phyloP scores from a whole-genome alignment of 148 eudicot species.

The Rhododendron henanense region DNA sequence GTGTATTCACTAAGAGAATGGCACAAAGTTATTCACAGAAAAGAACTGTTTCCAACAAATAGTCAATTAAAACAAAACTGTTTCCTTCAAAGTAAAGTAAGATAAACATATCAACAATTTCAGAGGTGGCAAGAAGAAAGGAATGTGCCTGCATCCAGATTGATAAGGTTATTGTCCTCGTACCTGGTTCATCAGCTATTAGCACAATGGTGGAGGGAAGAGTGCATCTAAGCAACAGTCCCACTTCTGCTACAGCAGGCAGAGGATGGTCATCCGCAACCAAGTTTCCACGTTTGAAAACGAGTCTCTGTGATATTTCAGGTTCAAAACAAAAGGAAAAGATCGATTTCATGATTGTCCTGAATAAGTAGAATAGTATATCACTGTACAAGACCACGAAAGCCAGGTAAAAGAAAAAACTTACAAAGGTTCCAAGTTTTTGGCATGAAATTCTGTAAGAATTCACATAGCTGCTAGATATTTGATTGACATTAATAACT shows the following conservation, averaged over 20 bases:
- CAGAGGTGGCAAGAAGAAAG: slow-evolving; percentile 4
- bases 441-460: slow-evolving; percentile 59
- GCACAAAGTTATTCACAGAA: slow-evolving; percentile 14
- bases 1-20: slow-evolving; percentile 47
- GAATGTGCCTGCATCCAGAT: neutral
- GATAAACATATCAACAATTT: neutral
- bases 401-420: slow-evolving; percentile 18
- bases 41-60: slow-evolving; percentile 3
- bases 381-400: neutral
- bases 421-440: slow-evolving; percentile 54
- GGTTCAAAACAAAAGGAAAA: slow-evolving; percentile 6
- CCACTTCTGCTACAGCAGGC: slow-evolving; percentile 66
- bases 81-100: neutral
- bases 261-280: slow-evolving; percentile 67
- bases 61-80: neutral
- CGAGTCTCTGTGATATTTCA: slow-evolving; percentile 36
- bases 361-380: slow-evolving; percentile 1
- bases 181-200: slow-evolving; percentile 76
- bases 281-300: slow-evolving; percentile 87
- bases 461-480: slow-evolving; percentile 25
- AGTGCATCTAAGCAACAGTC: slow-evolving; percentile 52
- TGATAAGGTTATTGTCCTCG: slow-evolving; percentile 14
- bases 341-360: neutral
- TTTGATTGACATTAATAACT: slow-evolving; percentile 36
- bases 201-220: slow-evolving; percentile 65